Evolutionary conservation across 2,329 filamentous ascomycete genomes (phyloP), one percentile per base, ranked within the genome.

Genomic region (Penicillium hesseltinei): DNA sequence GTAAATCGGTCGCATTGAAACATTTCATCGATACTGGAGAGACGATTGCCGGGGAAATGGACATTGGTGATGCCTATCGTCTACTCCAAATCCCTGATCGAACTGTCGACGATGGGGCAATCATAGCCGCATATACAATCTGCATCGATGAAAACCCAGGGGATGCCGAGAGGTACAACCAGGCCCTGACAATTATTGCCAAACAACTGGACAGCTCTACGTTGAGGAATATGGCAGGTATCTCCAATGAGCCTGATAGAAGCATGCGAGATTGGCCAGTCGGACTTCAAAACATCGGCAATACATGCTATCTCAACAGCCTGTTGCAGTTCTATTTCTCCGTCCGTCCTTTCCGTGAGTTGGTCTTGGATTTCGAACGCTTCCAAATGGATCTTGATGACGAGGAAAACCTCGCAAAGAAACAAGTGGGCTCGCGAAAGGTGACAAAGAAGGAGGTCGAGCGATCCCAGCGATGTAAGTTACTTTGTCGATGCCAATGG

Each of bases 281-380:
- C 23, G 94, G 94, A 0, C 82, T 97, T 6, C 84, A 87, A 62
- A 99, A 97, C 66, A 96, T 97, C 56, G 92, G 94, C 58, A 99
- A 99, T 69, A 99, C 95, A 0, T 99, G 94, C 73, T 99, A 99
- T 69, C 82, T 99, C 54, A 99, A 99, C 78, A 97, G 93, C 75
- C 83, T 99, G 48, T 81, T 99, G 10, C 94, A 99, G 55, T 97
- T 96, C 71, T 89, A 97, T 64, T 97, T 96, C 72, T 95, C 92
- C 0, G 85, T 97, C 54, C 88, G 87, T 60, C 87, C 90, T 2
- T 81, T 97, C 31, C 85, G 93, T 49, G 83, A 94, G 5, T 84
- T 97, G 62, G 87, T 97, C 3, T 80, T 95, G 57, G 81, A 91
- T 49, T 91, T 90, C 63, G 86, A 93, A 27, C 75, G 85, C 5